phyloP scores from a whole-genome alignment of 192 early-diverging fungal genomes.

The Ambispora gerdemannii region DNA sequence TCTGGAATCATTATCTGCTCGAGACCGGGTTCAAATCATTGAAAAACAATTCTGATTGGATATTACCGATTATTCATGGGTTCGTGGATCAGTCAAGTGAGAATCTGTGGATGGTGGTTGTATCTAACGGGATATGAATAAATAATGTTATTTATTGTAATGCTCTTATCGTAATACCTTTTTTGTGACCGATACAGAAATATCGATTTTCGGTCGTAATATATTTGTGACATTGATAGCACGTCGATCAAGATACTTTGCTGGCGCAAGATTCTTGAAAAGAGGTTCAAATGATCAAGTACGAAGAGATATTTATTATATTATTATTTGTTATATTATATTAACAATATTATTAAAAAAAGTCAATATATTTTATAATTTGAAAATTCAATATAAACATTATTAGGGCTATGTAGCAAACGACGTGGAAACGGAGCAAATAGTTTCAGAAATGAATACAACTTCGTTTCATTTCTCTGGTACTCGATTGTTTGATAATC shows the following conservation, averaged over 20 bases:
- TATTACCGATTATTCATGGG: constrained; percentile 83
- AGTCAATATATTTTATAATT: too few relatives aligned
- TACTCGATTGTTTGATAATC: constrained; percentile 52
- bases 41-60: constrained; percentile 69
- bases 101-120: too few relatives aligned
- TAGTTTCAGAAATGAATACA: constrained; percentile 85
- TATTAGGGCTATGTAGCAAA: constrained; percentile 92
- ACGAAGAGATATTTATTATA: constrained; percentile 6
- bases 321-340: too few relatives aligned
- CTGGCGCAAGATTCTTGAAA: constrained; percentile 94
- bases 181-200: constrained; percentile 46
- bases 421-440: constrained; percentile 98
- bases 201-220: constrained; percentile 88
- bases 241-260: constrained; percentile 88
- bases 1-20: constrained; percentile 88
- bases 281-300: constrained; percentile 90
- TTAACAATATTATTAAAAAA: too few relatives aligned
- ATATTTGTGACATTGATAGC: constrained; percentile 94
- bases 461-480: constrained; percentile 78
- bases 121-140: background rate
- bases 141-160: background rate
- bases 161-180: background rate
- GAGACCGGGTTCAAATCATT: constrained; percentile 62
- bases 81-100: constrained; percentile 96
- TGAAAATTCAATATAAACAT: too few relatives aligned